These are phyloP conservation scores for Epichloe baconii DNA, from an alignment of 2,329 filamentous ascomycete species.

Conservation along the genomic window DNA sequence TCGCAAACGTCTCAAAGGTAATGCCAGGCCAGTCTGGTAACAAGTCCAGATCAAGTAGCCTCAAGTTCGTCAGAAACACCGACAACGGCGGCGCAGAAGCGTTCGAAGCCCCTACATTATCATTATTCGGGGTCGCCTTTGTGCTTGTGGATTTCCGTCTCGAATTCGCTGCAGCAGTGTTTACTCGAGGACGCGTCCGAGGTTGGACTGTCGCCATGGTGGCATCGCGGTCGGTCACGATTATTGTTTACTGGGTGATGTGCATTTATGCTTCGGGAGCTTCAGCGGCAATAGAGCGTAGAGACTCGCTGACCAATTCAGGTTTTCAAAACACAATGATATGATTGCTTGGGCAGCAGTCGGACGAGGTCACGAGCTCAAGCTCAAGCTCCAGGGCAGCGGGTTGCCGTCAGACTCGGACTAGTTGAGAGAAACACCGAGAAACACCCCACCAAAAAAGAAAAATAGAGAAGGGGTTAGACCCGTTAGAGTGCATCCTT, in stretches of 20 bases:
- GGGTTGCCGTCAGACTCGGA: not conserved
- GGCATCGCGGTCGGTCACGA: constrained; percentile 1
- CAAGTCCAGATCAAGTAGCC: constrained; percentile 66
- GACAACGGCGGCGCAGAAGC: constrained; percentile 13
- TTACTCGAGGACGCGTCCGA: constrained; percentile 6
- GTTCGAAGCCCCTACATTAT: not conserved
- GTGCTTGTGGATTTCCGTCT: not conserved
- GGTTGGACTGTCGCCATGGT: constrained; percentile 8
- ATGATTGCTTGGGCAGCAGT: not conserved
- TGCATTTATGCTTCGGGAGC: not conserved
- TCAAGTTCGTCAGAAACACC: constrained; percentile 67
- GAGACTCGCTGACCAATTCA: not conserved
- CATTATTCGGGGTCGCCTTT: not conserved
- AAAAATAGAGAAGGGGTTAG: not conserved
- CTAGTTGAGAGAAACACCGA: not conserved
- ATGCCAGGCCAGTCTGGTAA: constrained; percentile 71
- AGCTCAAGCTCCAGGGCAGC: not conserved
- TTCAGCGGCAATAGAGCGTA: not conserved
- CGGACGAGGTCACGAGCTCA: not conserved
- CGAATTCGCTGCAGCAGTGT: not conserved
- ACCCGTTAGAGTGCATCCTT: not conserved
- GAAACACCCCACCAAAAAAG: not conserved
- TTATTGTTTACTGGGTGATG: not conserved
- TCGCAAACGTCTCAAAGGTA: constrained; percentile 53
- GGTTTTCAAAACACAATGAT: not conserved